Base-by-base conservation (phyloP, 2,329 filamentous ascomycete genomes). In the Hypoxylon sp. region DNA sequence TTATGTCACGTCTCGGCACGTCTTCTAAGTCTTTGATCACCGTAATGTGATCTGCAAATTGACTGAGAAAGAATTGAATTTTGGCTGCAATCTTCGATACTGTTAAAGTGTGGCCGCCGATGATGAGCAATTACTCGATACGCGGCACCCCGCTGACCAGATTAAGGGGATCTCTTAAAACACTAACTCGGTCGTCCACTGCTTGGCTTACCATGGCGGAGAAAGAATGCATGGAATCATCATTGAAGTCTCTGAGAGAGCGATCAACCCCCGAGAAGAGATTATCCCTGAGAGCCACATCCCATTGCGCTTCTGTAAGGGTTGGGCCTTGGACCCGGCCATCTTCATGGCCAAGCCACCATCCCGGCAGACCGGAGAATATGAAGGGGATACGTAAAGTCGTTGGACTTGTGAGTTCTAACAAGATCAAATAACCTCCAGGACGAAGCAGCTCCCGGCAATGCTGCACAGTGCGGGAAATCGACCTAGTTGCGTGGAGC, bases 391-490 rank as follows among this genome's bases (percentile, higher is more conserved):
- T 53, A 47, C 10, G 33, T 19, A 13, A 9, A 9, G 10, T 51
- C 42, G 11, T 64, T 70, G 39, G 39, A 2, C 64, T 47, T 0
- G 74, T 77, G 1, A 82, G 68, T 64, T 87, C 85, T 4, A 82
- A 63, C 0, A 86, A 50, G 0, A 87, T 39, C 0, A 88, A 73
- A 39, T 82, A 80, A 0, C 85, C 85, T 1, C 81, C 83, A 0
- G 84, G 81, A 22, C 79, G 81, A 0, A 85, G 72, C 0, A 85
- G 70, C 0, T 67, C 67, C 0, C 82, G 78, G 0, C 79, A 70
- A 57, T 84, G 80, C 3, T 33, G 24, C 37, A 78, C 68, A 33
- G 72, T 78, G 50, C 72, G 3, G 0, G n/a, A 8, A 0, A 79
- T 48, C 63, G 56, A 42, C 1, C 22, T 11, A 0, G 81, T 83